These are phyloP conservation scores for Butyriboletus loyo DNA, from an alignment of 768 basidiomycete genomes.

Conservation along the genomic window DNA sequence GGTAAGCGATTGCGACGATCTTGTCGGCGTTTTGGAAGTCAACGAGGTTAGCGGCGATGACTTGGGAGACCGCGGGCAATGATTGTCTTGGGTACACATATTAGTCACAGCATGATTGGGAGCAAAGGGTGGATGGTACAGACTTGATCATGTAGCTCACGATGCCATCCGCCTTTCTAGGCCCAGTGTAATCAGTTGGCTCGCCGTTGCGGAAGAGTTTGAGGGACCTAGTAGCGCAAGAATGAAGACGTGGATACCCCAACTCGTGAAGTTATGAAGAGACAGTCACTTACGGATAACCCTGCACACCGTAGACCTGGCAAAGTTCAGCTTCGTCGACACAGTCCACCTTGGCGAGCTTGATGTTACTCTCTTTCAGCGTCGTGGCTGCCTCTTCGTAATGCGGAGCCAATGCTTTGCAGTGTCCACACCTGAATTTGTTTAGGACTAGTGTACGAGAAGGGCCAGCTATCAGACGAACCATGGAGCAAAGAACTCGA, in stretches of 20 bases:
- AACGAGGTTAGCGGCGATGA: conserved; percentile 71
- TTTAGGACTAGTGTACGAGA: not conserved
- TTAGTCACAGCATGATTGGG: conserved; percentile 1
- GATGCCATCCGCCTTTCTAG: conserved; percentile 94
- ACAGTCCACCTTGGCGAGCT: conserved; percentile 95
- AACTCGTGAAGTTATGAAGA: not conserved
- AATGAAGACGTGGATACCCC: not conserved
- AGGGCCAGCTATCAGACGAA: conserved; percentile 24
- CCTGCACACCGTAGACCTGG: conserved; percentile 80
- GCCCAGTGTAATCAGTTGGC: conserved; percentile 77
- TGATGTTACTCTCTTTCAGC: conserved; percentile 87
- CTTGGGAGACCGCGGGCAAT: conserved; percentile 85
- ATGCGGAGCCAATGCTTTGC: conserved; percentile 91
- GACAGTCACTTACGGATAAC: conserved; percentile 76
- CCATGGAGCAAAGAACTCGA: conserved; percentile 96
- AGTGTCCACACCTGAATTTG: conserved; percentile 82
- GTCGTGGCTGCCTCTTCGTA: conserved; percentile 92
- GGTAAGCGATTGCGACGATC: conserved; percentile 85
- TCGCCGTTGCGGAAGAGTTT: conserved; percentile 91
- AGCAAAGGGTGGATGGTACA: conserved; percentile 22
- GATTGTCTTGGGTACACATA: conserved; percentile 59
- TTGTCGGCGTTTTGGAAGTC: conserved; percentile 90
- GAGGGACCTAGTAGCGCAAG: conserved; percentile 49
- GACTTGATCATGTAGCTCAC: conserved; percentile 96
- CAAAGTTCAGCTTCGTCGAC: conserved; percentile 93